Percentiles rank a stretch among this genome's conserved stretches.
Conservation (phyloP, 2,329 filamentous ascomycete species). For the Geosmithia flava region DNA sequence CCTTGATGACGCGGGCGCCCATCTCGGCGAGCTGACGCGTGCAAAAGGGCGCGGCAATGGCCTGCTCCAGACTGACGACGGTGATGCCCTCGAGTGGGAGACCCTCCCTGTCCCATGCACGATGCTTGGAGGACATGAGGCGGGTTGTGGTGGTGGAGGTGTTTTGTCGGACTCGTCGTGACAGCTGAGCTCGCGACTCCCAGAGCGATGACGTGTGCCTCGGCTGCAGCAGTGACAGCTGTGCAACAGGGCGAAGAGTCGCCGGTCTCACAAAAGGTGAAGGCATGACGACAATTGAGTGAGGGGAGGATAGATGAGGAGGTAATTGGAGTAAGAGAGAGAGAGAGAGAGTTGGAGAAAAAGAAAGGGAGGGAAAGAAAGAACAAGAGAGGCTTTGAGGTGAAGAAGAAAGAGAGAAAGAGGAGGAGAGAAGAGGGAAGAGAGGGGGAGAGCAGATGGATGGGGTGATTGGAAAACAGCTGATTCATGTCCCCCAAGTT, state of each 20-base stretch:
- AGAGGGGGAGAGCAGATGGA: neutral
- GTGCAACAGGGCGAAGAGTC: neutral
- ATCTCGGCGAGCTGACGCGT: constrained; percentile 40
- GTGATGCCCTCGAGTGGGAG: constrained; percentile 26
- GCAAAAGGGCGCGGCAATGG: constrained; percentile 41
- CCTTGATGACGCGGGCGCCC: constrained; percentile 41
- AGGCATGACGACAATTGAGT: neutral
- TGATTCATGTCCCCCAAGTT: neutral
- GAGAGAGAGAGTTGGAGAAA: too few species aligned
- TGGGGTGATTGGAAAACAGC: neutral
- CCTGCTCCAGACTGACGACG: constrained; percentile 40
- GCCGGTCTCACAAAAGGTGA: neutral
- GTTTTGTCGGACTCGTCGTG: neutral
- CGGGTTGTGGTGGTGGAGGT: neutral
- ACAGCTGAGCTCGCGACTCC: neutral
- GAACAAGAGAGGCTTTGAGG: too few species aligned
- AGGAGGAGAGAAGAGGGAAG: neutral
- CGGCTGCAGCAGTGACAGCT: neutral
- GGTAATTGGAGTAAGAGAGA: neutral
- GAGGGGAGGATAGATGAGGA: neutral
- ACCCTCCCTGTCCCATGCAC: neutral
- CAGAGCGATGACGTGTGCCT: neutral
- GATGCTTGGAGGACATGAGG: neutral
- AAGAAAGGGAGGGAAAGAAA: too few species aligned
- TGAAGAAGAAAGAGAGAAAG: too few species aligned